Evolutionary conservation across 805 yeast genomes (phyloP).

Genomic region (Zygotorulaspora sp.): DNA sequence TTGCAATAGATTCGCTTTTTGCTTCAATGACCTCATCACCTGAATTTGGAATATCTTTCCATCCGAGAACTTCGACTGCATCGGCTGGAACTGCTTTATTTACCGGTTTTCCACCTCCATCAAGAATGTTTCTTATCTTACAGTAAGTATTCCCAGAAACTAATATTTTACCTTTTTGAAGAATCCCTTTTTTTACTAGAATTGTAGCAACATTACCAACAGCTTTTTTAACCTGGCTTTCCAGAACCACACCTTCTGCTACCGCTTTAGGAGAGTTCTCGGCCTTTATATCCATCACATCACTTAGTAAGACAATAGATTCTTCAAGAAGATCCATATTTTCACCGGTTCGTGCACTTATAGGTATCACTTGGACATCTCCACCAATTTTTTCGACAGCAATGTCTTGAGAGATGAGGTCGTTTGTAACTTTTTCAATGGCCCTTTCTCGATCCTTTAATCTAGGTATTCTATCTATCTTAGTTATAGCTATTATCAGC

Average conservation of each 20-base stretch:
- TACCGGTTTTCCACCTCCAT: constrained; percentile 63
- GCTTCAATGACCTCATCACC: constrained; percentile 84
- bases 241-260: constrained; percentile 83
- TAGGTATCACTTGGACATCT: constrained; percentile 81
- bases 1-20: constrained; percentile 66
- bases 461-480: constrained; percentile 66
- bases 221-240: constrained; percentile 75
- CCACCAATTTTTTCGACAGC: constrained; percentile 94
- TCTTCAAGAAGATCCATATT: constrained; percentile 90
- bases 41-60: constrained; percentile 90
- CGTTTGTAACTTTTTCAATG: constrained; percentile 70
- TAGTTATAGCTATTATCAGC: constrained; percentile 85
- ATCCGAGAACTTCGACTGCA: constrained; percentile 88
- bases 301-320: constrained; percentile 79
- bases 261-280: constrained; percentile 43
- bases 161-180: constrained; percentile 64
- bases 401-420: constrained; percentile 69
- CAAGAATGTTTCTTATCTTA: constrained; percentile 71
- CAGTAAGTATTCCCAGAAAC: constrained; percentile 88
- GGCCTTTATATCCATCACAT: constrained; percentile 72
- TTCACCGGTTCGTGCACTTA: constrained; percentile 83
- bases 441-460: constrained; percentile 47
- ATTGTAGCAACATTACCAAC: constrained; percentile 84
- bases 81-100: constrained; percentile 76
- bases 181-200: constrained; percentile 71